Conservation (phyloP, 306 rosid genomes). For the Vigna hirtella region DNA sequence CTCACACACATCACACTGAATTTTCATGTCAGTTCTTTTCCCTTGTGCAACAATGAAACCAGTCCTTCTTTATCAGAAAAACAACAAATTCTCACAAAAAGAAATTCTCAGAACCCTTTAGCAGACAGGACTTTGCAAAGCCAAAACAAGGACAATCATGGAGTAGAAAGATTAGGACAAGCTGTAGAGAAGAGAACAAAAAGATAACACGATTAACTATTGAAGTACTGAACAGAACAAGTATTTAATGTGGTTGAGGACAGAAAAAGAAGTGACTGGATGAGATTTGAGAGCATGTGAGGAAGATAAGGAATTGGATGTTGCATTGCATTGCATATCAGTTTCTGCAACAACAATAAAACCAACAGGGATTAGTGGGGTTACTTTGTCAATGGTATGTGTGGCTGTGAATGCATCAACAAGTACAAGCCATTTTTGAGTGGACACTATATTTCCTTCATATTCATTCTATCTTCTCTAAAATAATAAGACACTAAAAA, state of each 20-base stretch:
- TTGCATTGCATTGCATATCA: not conserved
- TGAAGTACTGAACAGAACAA: not conserved
- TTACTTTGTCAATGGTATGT: conserved; percentile 5
- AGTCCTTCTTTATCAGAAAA: not conserved
- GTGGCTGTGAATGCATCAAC: conserved; percentile 50
- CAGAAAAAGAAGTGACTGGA: conserved; percentile 40
- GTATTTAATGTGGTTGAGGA: conserved; percentile 3
- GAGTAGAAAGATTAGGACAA: conserved; percentile 18
- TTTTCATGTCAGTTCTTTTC: conserved; percentile 61
- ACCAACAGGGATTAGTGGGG: conserved; percentile 25
- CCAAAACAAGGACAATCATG: not conserved
- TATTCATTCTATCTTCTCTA: conserved; percentile 28
- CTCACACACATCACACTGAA: conserved; percentile 98
- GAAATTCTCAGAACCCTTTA: not conserved
- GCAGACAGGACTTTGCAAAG: not conserved
- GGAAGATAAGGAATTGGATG: conserved; percentile 56
- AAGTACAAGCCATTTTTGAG: not conserved
- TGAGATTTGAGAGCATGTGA: conserved; percentile 35
- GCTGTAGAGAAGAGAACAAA: not conserved
- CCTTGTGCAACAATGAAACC: not conserved
- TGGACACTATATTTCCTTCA: conserved; percentile 35
- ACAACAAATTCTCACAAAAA: not conserved
- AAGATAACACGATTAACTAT: not conserved
- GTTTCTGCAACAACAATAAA: not conserved
- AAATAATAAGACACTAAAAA: not conserved